A percentile compares a stretch with the other conserved stretches of the same genome.
Conservation (phyloP, 306 rosid genomes). For the Cucumis hystrix region DNA sequence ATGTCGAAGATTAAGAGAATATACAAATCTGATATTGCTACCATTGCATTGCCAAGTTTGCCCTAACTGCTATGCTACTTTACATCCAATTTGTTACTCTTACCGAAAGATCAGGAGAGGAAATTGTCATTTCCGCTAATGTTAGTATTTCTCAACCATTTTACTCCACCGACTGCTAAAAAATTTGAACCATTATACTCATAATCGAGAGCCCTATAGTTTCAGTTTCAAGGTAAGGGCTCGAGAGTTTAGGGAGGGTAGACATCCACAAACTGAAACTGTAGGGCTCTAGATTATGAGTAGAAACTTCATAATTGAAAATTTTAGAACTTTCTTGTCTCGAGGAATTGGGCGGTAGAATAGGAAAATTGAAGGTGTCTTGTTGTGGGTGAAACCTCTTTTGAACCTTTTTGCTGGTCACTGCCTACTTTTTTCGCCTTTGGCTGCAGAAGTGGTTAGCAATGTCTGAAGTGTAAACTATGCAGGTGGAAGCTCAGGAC, state of each 20-base stretch:
- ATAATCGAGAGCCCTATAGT: too few species aligned
- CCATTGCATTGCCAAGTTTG: not conserved
- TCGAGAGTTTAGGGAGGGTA: not conserved
- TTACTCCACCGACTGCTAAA: not conserved
- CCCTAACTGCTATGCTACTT: not conserved
- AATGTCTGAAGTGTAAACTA: not conserved
- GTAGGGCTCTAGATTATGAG: not conserved
- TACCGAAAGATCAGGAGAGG: not conserved
- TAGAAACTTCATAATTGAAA: not conserved
- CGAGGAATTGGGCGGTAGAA: not conserved
- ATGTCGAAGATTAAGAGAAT: not conserved
- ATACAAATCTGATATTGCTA: not conserved
- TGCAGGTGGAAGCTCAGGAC: conserved; percentile 11
- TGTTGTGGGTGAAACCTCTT: not conserved
- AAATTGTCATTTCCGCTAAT: not conserved
- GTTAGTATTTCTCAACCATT: not conserved
- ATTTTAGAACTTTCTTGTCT: not conserved
- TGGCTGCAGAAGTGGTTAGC: not conserved
- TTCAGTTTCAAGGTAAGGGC: not conserved
- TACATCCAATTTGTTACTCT: not conserved
- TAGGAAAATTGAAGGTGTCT: not conserved
- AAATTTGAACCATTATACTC: not conserved
- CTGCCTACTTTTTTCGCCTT: not conserved
- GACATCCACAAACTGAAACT: not conserved
- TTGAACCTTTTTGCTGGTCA: not conserved